Base-by-base conservation (phyloP, 768 basidiomycete species). In the Calocybe cyanea region DNA sequence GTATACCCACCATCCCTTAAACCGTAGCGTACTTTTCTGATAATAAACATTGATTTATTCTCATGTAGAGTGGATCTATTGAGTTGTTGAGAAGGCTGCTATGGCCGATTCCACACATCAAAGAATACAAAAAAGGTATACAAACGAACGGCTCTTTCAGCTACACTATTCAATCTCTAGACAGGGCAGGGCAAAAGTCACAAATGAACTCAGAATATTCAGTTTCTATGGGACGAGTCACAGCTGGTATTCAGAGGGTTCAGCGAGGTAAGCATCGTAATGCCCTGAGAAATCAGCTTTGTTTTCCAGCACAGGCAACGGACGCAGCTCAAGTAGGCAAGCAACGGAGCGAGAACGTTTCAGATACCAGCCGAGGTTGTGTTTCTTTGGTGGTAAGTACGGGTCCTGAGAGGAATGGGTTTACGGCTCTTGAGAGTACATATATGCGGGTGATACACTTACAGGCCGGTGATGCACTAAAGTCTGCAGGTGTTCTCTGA, bases 311-410 rank as follows among this genome's bases (percentile, higher is more conserved):
- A n/a, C 41, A 39, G 45, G 46, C 11, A 38, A 31, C 11, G 49
- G 46, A 6, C 52, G 46, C 34, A 71, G 58, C 52, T 72, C 70
- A 20, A 63, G 64, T 32, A 72, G 47, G 43, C 60, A 65, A 3
- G 59, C 58, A 24, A 67, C 51, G 21, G 70, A 70, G 31, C 69
- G 66, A 5, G 69, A 68, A 20, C 64, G 63, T 48, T 71, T 72
- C 41, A 70, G 62, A 51, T 64, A 63, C 71, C 70, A 72, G 14
- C 53, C 66, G 24, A 64, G 55, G 42, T 62, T 54, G 47, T 71
- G 69, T 46, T 66, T 63, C 43, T 58, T 51, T 1, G 58, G 60
- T 5, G 69, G 70, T 36, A 53, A 55, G 43, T 63, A 71, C 2
- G 70, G 67, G 45, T 72, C 71, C 71, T 72, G 33, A 28, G 13